These are phyloP conservation scores for Penicillium sp. DNA, from an alignment of 2,329 filamentous ascomycete genomes.

Conservation along the genomic window DNA sequence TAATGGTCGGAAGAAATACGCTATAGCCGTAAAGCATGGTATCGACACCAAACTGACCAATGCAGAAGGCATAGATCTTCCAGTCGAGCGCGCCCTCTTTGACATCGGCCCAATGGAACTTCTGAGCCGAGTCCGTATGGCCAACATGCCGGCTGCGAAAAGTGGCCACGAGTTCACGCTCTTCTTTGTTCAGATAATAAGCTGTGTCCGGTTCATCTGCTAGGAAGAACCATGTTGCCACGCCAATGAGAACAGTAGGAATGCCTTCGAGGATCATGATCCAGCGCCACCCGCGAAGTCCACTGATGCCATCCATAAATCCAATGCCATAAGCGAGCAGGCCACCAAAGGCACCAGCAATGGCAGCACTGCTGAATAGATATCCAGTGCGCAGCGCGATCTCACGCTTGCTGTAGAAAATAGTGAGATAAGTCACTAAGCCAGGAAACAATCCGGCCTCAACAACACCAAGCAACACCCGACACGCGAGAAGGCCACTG, in stretches of 20 bases:
- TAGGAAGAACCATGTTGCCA: constrained; percentile 53
- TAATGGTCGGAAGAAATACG: constrained; percentile 74
- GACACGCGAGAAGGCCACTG: constrained; percentile 60
- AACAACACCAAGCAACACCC: constrained; percentile 61
- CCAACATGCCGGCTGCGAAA: constrained; percentile 49
- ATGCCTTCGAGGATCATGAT: constrained; percentile 59
- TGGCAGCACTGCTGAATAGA: constrained; percentile 58
- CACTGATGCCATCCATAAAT: constrained; percentile 61
- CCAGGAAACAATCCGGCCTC: constrained; percentile 68
- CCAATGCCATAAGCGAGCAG: constrained; percentile 68
- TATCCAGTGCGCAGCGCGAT: constrained; percentile 67
- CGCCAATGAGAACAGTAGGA: constrained; percentile 51
- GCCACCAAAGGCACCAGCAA: constrained; percentile 67
- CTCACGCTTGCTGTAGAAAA: constrained; percentile 70
- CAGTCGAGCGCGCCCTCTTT: constrained; percentile 63
- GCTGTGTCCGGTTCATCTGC: constrained; percentile 62
- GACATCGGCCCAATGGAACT: constrained; percentile 59
- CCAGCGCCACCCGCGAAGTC: constrained; percentile 64
- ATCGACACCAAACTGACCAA: constrained; percentile 66
- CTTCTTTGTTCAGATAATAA: constrained; percentile 54
- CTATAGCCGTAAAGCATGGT: constrained; percentile 74
- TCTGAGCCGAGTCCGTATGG: constrained; percentile 45
- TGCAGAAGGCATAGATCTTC: constrained; percentile 66
- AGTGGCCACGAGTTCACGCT: constrained; percentile 53
- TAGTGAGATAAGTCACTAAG: constrained; percentile 61